These are phyloP conservation scores for Cryptococcus hybrid DNA, from an alignment of 1,284 basidiomycete species.

Conservation along the genomic window DNA sequence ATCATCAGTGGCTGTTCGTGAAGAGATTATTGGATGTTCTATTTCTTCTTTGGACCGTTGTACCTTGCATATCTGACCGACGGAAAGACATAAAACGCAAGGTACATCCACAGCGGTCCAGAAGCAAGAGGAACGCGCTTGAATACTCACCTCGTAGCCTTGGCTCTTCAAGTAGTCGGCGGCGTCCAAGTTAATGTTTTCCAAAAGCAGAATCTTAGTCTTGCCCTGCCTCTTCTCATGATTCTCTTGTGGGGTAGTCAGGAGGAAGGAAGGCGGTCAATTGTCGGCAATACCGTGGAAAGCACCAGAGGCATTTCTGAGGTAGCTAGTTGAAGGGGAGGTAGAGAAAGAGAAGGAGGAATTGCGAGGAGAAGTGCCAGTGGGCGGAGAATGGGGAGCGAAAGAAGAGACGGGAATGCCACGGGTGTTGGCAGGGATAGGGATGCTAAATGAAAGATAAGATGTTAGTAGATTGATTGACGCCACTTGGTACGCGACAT, in stretches of 20 bases:
- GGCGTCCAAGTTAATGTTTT: slow-evolving; percentile 94
- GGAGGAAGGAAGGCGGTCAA: slow-evolving; percentile 49
- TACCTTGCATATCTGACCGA: no score
- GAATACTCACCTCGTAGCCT: slow-evolving; percentile 61
- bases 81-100: neutral
- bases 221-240: slow-evolving; percentile 37
- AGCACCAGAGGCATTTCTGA: slow-evolving; percentile 14
- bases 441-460: slow-evolving; percentile 33
- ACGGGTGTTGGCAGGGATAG: slow-evolving; percentile 49
- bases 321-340: slow-evolving; percentile 22
- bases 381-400: slow-evolving; percentile 29
- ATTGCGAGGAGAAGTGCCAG: slow-evolving; percentile 26
- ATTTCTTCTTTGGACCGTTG: no score
- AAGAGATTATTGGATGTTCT: no score
- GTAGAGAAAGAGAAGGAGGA: slow-evolving; percentile 18
- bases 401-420: slow-evolving; percentile 35
- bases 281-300: slow-evolving; percentile 32
- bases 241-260: slow-evolving; percentile 35
- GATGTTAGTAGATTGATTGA: slow-evolving; percentile 1
- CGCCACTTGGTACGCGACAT: neutral
- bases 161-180: slow-evolving; percentile 75
- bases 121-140: no score
- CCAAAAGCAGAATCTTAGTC: slow-evolving; percentile 69
- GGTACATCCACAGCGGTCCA: neutral
- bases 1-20: neutral